Evolutionary conservation across 2,329 filamentous ascomycete genomes (phyloP).

Genomic region (Calonectria pauciramosa): DNA sequence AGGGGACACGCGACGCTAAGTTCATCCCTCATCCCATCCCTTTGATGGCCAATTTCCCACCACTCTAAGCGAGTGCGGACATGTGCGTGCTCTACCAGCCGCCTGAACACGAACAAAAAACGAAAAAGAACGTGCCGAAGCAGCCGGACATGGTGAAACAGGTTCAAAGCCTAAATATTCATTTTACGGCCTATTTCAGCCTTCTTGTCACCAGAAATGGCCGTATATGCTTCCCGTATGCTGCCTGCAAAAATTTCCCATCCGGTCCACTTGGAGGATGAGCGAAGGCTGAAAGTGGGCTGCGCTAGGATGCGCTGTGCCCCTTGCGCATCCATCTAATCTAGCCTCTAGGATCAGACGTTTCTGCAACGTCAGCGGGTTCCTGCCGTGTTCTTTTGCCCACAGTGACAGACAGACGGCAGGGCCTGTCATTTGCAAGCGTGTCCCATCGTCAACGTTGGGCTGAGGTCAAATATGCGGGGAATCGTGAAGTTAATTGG

Average conservation of each 20-base stretch:
- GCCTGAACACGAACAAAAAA: not conserved
- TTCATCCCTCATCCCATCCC: not conserved
- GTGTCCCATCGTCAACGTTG: not conserved
- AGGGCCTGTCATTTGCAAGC: not conserved
- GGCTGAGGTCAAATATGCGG: not conserved
- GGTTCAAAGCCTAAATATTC: not conserved
- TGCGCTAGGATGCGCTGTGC: not conserved
- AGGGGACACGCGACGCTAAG: not conserved
- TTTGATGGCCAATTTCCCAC: not conserved
- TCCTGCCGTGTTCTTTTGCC: not conserved
- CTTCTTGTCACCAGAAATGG: not conserved
- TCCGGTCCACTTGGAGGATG: not conserved
- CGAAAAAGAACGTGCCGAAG: not conserved
- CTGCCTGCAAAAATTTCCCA: not conserved
- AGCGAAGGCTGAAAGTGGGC: not conserved
- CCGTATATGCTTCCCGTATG: not conserved
- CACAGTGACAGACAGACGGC: not conserved
- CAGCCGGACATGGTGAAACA: not conserved
- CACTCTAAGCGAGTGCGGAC: not conserved
- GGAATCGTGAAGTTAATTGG: not conserved
- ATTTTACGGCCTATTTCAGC: not conserved
- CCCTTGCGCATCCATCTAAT: not conserved
- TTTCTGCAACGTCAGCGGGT: not conserved
- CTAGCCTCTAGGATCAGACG: not conserved
- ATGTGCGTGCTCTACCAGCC: not conserved